Base-by-base conservation (phyloP, 805 yeast genomes). In the Brettanomyces nanus region DNA sequence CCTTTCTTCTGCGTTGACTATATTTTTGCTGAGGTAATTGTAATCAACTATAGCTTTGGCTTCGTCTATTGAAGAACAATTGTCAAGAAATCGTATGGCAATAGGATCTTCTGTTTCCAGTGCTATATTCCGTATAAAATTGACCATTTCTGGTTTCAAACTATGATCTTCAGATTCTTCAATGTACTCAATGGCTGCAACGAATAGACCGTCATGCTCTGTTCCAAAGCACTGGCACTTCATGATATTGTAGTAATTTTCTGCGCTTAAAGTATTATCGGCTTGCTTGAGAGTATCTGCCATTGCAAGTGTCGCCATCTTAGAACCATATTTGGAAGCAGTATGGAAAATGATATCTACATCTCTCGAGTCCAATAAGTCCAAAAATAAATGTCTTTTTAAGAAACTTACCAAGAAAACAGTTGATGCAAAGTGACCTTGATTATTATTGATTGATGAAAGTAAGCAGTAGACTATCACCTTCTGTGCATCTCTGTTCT, bases 161-260 rank as follows among this genome's bases (percentile, higher is more conserved):
- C 31, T 13, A 2, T 41, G 38, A 31, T 44, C 33, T 3, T 35
- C 30, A n/a, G n/a, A n/a, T 19, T 31, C 36, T 10, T 39, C 31
- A 9, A 54, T 17, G 6, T 38, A 21, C 7, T 43, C 22, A 1
- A 42, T 19, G 5, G 52, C 32, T 11, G 52, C 15, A n/a, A 46
- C 30, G 25, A 43, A 49, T 2, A 58, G 11, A 5, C 54, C 48
- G 25, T 49, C 55, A 31, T 47, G 49, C 28, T 53, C 59, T 10
- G 31, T 36, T 3, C 63, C 63, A 21, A 28, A 37, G 4, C 45
- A 36, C 34, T 56, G 56, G 5, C 45, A 36, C 21, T 28, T 41
- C 40, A 55, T 14, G 10, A 56, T 25, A 19, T 43, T 33, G 9
- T 35, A 29, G 22, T 46, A 46, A 28, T 52, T 49, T 4, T 36